Evolutionary conservation across 768 basidiomycete genomes (phyloP).

Genomic region (Tricholoma matsutake): DNA sequence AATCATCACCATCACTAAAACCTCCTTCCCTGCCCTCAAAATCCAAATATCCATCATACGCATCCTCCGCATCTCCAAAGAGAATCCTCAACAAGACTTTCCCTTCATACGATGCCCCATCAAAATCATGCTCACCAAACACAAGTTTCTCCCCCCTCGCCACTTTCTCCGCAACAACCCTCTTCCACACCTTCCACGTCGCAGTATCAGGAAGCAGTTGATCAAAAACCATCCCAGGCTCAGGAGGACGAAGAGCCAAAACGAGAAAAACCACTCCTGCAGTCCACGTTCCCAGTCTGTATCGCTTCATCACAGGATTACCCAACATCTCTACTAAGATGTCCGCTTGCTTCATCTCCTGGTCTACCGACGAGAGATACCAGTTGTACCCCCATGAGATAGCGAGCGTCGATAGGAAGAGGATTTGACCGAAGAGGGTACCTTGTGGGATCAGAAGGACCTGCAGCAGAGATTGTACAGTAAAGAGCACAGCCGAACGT

Average conservation of each 20-base stretch:
- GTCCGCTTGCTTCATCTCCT: background rate
- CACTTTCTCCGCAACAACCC: background rate
- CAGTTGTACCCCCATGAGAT: slow-evolving; percentile 29
- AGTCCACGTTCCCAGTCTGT: background rate
- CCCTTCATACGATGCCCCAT: background rate
- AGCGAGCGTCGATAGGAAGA: slow-evolving; percentile 27
- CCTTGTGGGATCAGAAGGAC: slow-evolving; percentile 31
- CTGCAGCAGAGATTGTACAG: slow-evolving; percentile 31
- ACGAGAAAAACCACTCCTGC: background rate
- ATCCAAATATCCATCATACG: background rate
- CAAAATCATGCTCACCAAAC: background rate
- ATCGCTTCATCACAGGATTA: background rate
- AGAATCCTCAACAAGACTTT: background rate
- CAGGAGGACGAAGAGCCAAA: background rate
- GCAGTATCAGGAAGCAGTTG: background rate
- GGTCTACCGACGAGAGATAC: slow-evolving; percentile 15
- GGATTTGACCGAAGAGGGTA: slow-evolving; percentile 27
- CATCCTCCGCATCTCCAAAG: background rate
- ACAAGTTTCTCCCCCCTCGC: background rate
- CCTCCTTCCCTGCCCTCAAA: background rate
- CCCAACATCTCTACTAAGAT: background rate
- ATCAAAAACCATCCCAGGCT: background rate
- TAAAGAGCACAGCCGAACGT: slow-evolving; percentile 17
- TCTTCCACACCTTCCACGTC: background rate
- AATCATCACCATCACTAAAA: too few species aligned